Percentiles rank a stretch among this genome's conserved stretches.
These are phyloP conservation scores for Geum urbanum DNA, from an alignment of 306 rosid genomes.

Conservation along the genomic window DNA sequence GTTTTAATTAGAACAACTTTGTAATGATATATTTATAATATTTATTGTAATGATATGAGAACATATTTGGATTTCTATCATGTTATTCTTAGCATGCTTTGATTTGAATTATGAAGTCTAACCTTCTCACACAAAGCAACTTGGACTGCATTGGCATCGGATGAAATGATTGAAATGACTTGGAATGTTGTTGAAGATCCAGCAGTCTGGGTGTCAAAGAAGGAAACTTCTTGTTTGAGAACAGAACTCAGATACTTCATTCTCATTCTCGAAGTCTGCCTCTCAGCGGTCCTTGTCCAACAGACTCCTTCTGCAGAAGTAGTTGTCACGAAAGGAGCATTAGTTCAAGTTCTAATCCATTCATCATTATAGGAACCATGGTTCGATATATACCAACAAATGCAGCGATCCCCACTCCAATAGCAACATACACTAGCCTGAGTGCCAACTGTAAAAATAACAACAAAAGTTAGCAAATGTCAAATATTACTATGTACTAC, in stretches of 20 bases:
- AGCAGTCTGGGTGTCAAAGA: conserved; percentile 64
- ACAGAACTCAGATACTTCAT: conserved; percentile 73
- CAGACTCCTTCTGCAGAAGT: conserved; percentile 70
- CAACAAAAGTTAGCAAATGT: conserved; percentile 13
- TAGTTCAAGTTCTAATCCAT: conserved; percentile 9
- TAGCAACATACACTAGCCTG: conserved; percentile 57
- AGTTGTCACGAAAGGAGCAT: conserved; percentile 20
- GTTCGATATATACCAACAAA: conserved; percentile 53
- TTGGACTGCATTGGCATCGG: conserved; percentile 75
- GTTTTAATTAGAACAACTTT: neutral
- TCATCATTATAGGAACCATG: neutral
- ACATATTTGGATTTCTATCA: neutral
- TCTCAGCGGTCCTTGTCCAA: conserved; percentile 85
- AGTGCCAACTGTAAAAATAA: conserved; percentile 55
- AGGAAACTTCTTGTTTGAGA: conserved; percentile 83
- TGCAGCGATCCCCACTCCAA: conserved; percentile 75
- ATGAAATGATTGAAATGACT: conserved; percentile 73
- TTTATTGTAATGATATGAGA: neutral
- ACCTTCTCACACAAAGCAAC: conserved; percentile 85
- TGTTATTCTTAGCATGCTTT: neutral
- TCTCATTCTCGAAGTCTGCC: conserved; percentile 84
- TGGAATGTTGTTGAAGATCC: conserved; percentile 74
- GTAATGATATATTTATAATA: neutral
- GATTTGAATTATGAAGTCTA: neutral
- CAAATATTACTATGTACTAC: conserved; percentile 10